Evolutionary conservation across 2,329 filamentous ascomycete species (phyloP).

Genomic region (Talaromyces sp.): DNA sequence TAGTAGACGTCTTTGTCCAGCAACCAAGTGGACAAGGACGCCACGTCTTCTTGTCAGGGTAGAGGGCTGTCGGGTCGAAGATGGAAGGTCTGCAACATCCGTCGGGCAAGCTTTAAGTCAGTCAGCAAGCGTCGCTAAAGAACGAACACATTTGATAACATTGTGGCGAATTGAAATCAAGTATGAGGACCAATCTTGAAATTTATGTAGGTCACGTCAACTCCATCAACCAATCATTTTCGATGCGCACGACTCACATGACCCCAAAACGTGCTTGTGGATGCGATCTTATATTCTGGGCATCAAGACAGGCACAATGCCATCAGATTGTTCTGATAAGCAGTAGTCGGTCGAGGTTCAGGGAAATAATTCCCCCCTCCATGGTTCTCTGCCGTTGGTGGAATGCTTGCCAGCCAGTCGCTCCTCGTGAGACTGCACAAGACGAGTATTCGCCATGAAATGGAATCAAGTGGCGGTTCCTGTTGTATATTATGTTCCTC

Average conservation of each 20-base stretch:
- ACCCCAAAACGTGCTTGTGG: neutral
- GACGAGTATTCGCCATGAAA: neutral
- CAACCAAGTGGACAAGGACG: neutral
- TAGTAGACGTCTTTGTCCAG: neutral
- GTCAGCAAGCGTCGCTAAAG: neutral
- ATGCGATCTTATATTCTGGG: neutral
- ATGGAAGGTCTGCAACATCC: neutral
- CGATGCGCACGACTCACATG: neutral
- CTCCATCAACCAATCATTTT: conserved; percentile 1
- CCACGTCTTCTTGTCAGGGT: neutral
- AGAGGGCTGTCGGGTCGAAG: neutral
- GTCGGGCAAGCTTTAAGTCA: neutral
- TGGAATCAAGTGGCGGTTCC: neutral
- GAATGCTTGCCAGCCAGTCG: neutral
- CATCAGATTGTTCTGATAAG: neutral
- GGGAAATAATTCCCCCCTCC: neutral
- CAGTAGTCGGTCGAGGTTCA: neutral
- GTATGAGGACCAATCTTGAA: neutral
- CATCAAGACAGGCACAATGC: neutral
- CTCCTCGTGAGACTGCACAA: neutral
- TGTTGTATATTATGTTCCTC: neutral
- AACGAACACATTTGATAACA: neutral
- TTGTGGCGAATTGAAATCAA: neutral
- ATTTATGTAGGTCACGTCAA: neutral
- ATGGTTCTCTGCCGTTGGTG: neutral